A percentile compares a stretch with the other conserved stretches of the same genome.
Conservation (phyloP, 2,329 filamentous ascomycete species). For the Ceratocystis huliohia region DNA sequence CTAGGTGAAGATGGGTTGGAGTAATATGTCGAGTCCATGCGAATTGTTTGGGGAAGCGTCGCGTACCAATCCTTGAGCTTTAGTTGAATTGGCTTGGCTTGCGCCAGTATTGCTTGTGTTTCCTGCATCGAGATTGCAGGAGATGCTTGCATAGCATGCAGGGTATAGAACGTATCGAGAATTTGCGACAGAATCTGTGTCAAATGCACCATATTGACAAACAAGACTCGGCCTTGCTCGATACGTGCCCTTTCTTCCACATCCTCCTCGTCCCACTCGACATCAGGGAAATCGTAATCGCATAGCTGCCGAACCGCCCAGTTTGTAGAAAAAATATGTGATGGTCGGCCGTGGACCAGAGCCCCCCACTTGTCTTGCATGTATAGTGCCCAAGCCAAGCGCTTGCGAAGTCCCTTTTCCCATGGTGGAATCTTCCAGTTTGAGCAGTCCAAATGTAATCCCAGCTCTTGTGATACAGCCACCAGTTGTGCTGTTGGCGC, state of each 20-base stretch:
- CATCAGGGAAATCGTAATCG: constrained; percentile 59
- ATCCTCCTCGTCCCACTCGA: constrained; percentile 51
- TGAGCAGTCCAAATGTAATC: constrained; percentile 76
- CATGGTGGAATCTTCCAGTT: constrained; percentile 77
- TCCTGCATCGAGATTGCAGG: constrained; percentile 54
- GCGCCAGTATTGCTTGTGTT: constrained; percentile 57
- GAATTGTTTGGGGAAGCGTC: constrained; percentile 47
- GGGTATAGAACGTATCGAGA: constrained; percentile 70
- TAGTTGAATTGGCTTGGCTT: constrained; percentile 70
- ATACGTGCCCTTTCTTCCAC: constrained; percentile 51
- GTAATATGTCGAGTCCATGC: constrained; percentile 45
- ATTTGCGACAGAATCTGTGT: constrained; percentile 68
- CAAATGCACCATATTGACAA: constrained; percentile 62
- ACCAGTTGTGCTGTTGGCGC: constrained; percentile 77
- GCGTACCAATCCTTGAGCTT: constrained; percentile 75
- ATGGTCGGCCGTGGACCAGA: constrained; percentile 71
- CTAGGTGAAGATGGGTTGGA: constrained; percentile 24
- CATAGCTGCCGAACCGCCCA: constrained; percentile 64
- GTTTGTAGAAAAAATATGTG: constrained; percentile 54
- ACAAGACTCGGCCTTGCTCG: constrained; percentile 56
- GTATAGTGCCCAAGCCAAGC: constrained; percentile 80
- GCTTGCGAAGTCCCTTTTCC: constrained; percentile 74
- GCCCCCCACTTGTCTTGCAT: constrained; percentile 92
- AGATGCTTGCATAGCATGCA: constrained; percentile 60
- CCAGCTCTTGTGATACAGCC: constrained; percentile 74